Evolutionary conservation across 805 yeast genomes (phyloP).

Genomic region (Metschnikowia sp.): DNA sequence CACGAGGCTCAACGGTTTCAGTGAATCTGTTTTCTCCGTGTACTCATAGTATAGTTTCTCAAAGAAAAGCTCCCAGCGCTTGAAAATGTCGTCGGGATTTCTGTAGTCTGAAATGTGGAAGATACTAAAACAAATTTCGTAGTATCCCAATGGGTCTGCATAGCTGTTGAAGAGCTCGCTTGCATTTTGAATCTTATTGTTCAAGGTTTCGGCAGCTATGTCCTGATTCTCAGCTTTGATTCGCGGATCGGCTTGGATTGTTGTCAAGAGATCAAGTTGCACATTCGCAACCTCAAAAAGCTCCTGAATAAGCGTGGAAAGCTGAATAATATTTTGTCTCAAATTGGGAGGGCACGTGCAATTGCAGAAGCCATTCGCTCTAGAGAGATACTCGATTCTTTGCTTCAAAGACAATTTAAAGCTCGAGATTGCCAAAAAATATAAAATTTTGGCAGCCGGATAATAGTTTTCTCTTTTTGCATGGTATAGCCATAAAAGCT

Average conservation of each 20-base stretch:
- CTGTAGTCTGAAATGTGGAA: conserved; percentile 84
- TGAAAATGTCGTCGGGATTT: conserved; percentile 75
- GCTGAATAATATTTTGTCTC: conserved; percentile 70
- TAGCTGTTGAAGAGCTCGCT: conserved; percentile 81
- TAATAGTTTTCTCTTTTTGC: conserved; percentile 76
- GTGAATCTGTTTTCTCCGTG: conserved; percentile 16
- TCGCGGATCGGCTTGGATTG: conserved; percentile 52
- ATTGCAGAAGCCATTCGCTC: conserved; percentile 91
- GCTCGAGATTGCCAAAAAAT: conserved; percentile 68
- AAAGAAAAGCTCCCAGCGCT: conserved; percentile 76
- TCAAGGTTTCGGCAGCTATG: conserved; percentile 51
- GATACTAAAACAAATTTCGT: conserved; percentile 72
- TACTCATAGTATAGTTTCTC: conserved; percentile 44
- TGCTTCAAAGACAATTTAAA: conserved; percentile 65
- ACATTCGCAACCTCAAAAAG: conserved; percentile 81
- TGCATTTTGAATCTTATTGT: conserved; percentile 63
- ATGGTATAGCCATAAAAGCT: conserved; percentile 83
- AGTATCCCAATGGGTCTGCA: conserved; percentile 84
- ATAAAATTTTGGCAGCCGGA: conserved; percentile 77
- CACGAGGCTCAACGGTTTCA: conserved; percentile 36
- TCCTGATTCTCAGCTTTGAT: conserved; percentile 46
- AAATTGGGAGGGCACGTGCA: conserved; percentile 74
- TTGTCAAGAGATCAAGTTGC: conserved; percentile 61
- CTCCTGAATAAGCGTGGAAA: conserved; percentile 70
- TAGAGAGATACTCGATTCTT: conserved; percentile 82